A percentile compares a stretch with the other conserved stretches of the same genome.
Conservation (phyloP, 495 filamentous ascomycete species). For the Penicillium taxi region DNA sequence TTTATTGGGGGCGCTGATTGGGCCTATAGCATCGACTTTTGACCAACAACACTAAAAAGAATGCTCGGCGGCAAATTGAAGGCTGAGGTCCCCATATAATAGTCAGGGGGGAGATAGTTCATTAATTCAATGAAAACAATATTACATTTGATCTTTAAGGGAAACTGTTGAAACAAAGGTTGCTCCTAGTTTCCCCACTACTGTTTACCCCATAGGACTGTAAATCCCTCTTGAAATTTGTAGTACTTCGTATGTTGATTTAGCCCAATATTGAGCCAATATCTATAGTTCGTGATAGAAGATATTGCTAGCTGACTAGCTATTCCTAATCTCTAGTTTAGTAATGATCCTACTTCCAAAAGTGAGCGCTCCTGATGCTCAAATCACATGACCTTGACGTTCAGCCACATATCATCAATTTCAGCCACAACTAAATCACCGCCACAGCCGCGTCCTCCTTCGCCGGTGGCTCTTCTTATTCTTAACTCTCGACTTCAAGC, state of each 20-base stretch:
- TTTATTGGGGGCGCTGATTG: slow-evolving; percentile 29
- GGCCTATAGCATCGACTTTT: slow-evolving; percentile 20
- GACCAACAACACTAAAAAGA: slow-evolving; percentile 15
- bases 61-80: slow-evolving; percentile 18
- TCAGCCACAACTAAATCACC: slow-evolving; percentile 18
- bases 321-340: too few species aligned
- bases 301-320: too few species aligned
- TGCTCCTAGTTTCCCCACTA: slow-evolving; percentile 17
- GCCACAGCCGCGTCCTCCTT: slow-evolving; percentile 16
- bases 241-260: too few species aligned
- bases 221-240: too few species aligned
- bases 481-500: neutral
- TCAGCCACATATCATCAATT: too few species aligned
- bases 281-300: too few species aligned
- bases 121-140: slow-evolving; percentile 4
- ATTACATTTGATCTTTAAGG: too few species aligned
- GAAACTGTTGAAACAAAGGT: slow-evolving; percentile 25
- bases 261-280: too few species aligned
- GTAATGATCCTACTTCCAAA: too few species aligned
- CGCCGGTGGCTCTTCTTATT: slow-evolving; percentile 10
- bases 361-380: too few species aligned
- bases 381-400: too few species aligned
- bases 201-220: slow-evolving; percentile 11
- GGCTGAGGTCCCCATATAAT: neutral
- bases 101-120: slow-evolving; percentile 1